Base-by-base conservation (phyloP, 106 monocot genomes). In the Dendrobium huoshanense region DNA sequence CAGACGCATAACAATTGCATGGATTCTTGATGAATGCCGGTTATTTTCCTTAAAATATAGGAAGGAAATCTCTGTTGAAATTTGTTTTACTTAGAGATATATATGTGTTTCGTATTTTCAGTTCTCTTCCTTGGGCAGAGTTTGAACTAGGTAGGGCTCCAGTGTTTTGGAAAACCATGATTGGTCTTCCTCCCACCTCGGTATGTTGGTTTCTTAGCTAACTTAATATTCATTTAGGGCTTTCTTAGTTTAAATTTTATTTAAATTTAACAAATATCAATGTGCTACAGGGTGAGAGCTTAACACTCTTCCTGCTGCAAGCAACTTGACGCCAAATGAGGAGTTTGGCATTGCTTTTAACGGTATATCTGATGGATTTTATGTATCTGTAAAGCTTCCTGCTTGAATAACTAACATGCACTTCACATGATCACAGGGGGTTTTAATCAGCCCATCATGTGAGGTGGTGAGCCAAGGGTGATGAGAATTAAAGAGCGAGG, bases 371-470 rank as follows among this genome's bases (percentile, higher is more conserved):
- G 29, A 17, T 45, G 33, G 48, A 51, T 16, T 15, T 81, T 42
- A 22, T 41, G 13, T 11, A 54, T 65, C 19, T 22, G n/a, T 65
- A 61, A 40, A 25, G 20, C 3, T 55, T 20, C 59, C 17, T 49
- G 24, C 4, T 72, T 37, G 4, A 29, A 72, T 72, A 47, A 75
- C n/a, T 75, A 6, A 42, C 9, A 19, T 80, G 3, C 16, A 76
- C 3, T 49, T 86, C 64, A 18, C 16, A 74, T 47, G 61, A 37
- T 77, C 87, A 31, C 61, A 96, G 96, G 96, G 18, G 96, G 94
- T n/a, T 96, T 96, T 78, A 94, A 94, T 81, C 96, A 96, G 82
- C 96, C 96, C 9, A 92, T 96, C 44, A 94, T 94, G 96, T 96
- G 96, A 67, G 90, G 92, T 42, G 87, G 90, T 64, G 96, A 96